Conservation (phyloP, 2,329 filamentous ascomycete species). For the Atkinsonella texensis region DNA sequence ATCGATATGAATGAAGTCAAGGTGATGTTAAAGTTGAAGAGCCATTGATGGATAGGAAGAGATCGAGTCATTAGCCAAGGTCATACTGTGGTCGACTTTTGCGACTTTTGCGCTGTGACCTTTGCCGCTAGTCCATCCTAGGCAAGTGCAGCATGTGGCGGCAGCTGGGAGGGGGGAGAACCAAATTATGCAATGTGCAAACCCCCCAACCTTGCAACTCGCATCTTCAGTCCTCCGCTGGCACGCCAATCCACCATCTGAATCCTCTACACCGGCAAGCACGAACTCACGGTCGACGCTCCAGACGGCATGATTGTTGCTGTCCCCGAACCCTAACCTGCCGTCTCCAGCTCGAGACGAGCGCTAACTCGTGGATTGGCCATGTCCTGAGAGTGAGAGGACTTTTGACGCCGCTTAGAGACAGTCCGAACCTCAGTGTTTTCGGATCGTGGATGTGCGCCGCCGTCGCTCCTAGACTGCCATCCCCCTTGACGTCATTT, state of each 20-base stretch:
- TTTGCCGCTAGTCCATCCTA: neutral
- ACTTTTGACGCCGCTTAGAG: conserved; percentile 16
- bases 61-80: too few species aligned
- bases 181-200: neutral
- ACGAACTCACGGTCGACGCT: neutral
- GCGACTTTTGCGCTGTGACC: neutral
- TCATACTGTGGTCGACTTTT: neutral
- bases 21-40: too few species aligned
- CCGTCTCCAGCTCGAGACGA: conserved; percentile 17
- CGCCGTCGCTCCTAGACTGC: neutral
- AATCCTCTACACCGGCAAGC: neutral
- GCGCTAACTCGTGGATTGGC: conserved; percentile 17
- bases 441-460: conserved; percentile 2
- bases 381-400: conserved; percentile 21
- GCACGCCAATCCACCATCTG: neutral
- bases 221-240: neutral
- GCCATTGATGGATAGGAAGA: too few species aligned
- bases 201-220: conserved; percentile 2
- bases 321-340: conserved; percentile 7
- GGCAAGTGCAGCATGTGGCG: neutral
- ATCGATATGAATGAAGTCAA: too few species aligned
- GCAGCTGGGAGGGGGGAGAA: neutral
- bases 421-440: neutral
- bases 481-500: neutral
- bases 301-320: conserved; percentile 12